Conservation (phyloP, 345 rosid genomes). For the Boechera stricta region DNA sequence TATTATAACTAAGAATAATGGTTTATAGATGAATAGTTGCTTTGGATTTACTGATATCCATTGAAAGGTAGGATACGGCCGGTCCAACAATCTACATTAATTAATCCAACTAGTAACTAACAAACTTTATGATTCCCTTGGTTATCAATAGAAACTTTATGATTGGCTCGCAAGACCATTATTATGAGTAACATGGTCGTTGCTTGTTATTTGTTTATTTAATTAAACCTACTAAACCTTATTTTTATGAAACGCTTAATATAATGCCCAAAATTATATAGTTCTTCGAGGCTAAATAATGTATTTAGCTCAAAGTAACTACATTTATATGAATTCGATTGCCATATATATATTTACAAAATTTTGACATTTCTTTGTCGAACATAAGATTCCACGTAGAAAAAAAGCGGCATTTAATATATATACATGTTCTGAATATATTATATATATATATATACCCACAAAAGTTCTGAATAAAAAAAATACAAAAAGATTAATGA, state of each 20-base stretch:
- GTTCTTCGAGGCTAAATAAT: neutral
- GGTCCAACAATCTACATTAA: conserved; percentile 46
- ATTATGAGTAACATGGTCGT: conserved; percentile 46
- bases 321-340: neutral
- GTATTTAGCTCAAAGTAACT: neutral
- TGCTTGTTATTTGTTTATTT: conserved; percentile 29
- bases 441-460: neutral
- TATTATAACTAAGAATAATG: neutral
- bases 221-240: conserved; percentile 36
- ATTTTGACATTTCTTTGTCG: neutral
- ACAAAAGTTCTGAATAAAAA: neutral
- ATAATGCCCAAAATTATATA: conserved; percentile 13
- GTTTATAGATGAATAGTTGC: conserved; percentile 30
- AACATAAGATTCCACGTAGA: conserved; percentile 1
- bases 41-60: conserved; percentile 29
- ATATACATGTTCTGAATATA: neutral
- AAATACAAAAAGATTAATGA: neutral
- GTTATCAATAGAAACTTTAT: conserved; percentile 31
- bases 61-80: conserved; percentile 38
- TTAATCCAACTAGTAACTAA: conserved; percentile 45
- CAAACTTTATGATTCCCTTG: conserved; percentile 43
- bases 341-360: neutral
- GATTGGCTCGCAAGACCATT: conserved; percentile 42
- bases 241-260: neutral
- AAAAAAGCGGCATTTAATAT: neutral